A percentile compares a stretch with the other conserved stretches of the same genome.
These are phyloP conservation scores for Helianthus annuus DNA, from an alignment of 129 eudicot species.

Conservation along the genomic window DNA sequence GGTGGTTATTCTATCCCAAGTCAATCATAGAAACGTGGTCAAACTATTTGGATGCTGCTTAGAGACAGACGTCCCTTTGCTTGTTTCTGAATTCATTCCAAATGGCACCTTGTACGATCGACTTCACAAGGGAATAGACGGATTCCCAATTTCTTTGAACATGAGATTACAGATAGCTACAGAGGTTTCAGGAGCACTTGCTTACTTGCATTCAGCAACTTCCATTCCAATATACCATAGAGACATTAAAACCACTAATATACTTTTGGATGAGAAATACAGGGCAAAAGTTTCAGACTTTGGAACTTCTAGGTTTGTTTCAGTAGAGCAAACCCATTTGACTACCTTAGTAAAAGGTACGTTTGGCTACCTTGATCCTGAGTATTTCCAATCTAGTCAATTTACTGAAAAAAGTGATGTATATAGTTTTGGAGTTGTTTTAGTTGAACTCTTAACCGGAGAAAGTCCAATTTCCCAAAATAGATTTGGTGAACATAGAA, in stretches of 20 bases:
- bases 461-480: constrained; percentile 19
- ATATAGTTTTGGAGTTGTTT: constrained; percentile 40
- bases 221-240: constrained; percentile 38
- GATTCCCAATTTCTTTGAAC: constrained; percentile 26
- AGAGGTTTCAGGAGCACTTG: constrained; percentile 31
- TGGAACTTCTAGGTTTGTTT: constrained; percentile 36
- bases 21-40: constrained; percentile 38
- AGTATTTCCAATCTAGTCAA: constrained; percentile 36
- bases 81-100: constrained; percentile 39
- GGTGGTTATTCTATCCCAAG: constrained; percentile 31
- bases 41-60: constrained; percentile 39
- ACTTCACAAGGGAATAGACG: constrained; percentile 11
- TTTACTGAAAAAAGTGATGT: constrained; percentile 37
- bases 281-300: constrained; percentile 30
- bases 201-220: constrained; percentile 37
- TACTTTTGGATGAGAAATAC: constrained; percentile 4
- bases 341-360: constrained; percentile 37
- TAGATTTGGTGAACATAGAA: neutral
- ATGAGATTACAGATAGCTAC: constrained; percentile 32
- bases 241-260: constrained; percentile 36
- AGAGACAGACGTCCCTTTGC: constrained; percentile 36
- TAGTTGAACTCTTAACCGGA: constrained; percentile 25
- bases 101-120: constrained; percentile 37
- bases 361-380: constrained; percentile 38
- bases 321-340: constrained; percentile 35